Evolutionary conservation across 331 rosid genomes (phyloP).

Genomic region (Quercus tomentella): DNA sequence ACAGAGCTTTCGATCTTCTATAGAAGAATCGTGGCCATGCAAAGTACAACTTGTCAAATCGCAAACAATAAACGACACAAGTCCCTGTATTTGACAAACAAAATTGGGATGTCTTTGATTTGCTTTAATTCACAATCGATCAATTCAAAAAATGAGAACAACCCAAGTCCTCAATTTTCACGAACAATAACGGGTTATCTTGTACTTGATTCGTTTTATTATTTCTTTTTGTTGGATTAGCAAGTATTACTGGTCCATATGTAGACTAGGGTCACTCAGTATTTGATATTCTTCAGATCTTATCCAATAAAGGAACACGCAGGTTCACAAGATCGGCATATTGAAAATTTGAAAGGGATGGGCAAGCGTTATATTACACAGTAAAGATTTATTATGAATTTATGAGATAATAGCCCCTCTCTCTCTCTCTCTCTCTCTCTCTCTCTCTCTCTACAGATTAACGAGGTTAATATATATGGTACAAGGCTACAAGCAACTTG

Average conservation of each 20-base stretch:
- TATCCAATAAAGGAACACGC: slow-evolving; percentile 21
- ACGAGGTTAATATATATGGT: too few species aligned
- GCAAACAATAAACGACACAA: slow-evolving; percentile 17
- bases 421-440: too few species aligned
- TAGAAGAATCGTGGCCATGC: slow-evolving; percentile 14
- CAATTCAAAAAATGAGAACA: background rate
- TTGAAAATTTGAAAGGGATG: slow-evolving; percentile 31
- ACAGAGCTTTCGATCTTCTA: slow-evolving; percentile 16
- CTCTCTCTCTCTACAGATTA: too few species aligned
- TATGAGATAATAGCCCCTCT: too few species aligned
- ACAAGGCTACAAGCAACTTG: too few species aligned
- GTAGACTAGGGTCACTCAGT: slow-evolving; percentile 32
- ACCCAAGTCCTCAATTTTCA: slow-evolving; percentile 4
- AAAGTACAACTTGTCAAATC: background rate
- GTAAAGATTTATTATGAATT: too few species aligned
- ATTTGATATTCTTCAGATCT: slow-evolving; percentile 38
- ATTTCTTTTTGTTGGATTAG: background rate
- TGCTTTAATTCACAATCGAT: slow-evolving; percentile 1
- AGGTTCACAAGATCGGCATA: background rate
- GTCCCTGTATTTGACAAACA: slow-evolving; percentile 6
- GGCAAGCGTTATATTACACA: background rate
- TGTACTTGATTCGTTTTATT: slow-evolving; percentile 1
- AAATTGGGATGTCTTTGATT: background rate
- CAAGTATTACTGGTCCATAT: background rate
- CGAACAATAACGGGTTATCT: background rate